Evolutionary conservation across 2,329 filamentous ascomycete species (phyloP), one percentile per base, ranked within the genome.

Genomic region (Alternaria sp.): DNA sequence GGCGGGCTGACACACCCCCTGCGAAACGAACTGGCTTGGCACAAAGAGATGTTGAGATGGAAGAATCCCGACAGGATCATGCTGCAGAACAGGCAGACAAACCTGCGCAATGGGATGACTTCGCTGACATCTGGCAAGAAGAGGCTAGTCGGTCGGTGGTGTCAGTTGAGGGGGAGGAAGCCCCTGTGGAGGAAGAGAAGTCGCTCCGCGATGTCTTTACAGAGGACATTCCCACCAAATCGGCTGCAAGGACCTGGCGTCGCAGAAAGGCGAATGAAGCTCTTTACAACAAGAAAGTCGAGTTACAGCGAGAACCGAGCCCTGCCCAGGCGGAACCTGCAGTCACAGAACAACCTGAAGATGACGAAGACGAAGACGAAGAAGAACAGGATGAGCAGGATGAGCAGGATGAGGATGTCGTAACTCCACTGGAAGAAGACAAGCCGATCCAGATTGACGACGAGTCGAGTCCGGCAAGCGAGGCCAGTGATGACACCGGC

Each of bases 81-180:
- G 8, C 49, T n/a, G 20, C 20, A 18, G 25, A 47, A n/a, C 46
- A 63, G 25, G 56, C 45, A 28, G 41, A 51, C 9, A 45, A 60
- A 43, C 21, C 45, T 25, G 51, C 37, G 5, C 55, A 45, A 44
- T 23, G 58, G 18, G 70, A 74, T 20, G 70, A 74, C 18, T 73
- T 72, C 30, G 75, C 73, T 18, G 83, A 85, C 58, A 78, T 85
- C 21, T 85, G 83, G 83, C 78, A 82, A 70, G 82, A 83, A 60
- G 82, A 84, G 66, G 83, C 82, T 15, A 83, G 82, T 45, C 78
- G 81, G 9, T 74, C 75, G 15, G 69, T 72, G 0, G 61, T 67
- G 21, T 65, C 63, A 28, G 57, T 69, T 6, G 60, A 63, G n/a
- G 18, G 68, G 2, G 71, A 75, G n/a, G 70, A 64, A 44, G 63